phyloP scores from a whole-genome alignment of 2,329 filamentous ascomycete genomes.

The Fusarium napiforme region DNA sequence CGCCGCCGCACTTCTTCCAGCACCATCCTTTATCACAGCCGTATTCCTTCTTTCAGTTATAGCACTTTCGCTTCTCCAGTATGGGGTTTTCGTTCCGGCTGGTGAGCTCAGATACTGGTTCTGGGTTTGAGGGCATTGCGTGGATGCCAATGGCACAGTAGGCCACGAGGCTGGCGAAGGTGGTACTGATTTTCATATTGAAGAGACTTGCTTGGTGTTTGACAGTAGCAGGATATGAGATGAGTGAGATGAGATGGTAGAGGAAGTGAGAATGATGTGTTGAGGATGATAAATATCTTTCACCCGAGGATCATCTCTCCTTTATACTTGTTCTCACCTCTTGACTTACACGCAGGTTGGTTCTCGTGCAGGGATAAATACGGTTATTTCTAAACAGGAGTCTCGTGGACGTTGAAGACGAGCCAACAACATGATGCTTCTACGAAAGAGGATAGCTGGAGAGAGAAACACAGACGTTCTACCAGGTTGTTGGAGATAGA shows the following conservation, averaged over 20 bases:
- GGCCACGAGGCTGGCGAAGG: background rate
- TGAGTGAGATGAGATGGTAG: background rate
- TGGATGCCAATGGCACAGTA: background rate
- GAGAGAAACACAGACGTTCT: background rate
- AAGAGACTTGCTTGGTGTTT: background rate
- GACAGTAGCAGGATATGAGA: background rate
- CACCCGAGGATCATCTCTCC: background rate
- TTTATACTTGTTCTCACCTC: background rate
- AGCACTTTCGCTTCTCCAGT: too few relatives aligned
- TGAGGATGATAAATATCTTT: background rate
- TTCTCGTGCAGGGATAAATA: background rate
- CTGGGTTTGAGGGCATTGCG: background rate
- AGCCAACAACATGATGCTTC: background rate
- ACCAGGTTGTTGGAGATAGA: background rate
- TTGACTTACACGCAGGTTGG: background rate
- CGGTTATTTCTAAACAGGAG: background rate
- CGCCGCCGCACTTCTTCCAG: background rate
- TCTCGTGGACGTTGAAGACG: background rate
- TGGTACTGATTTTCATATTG: background rate
- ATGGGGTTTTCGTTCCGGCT: background rate
- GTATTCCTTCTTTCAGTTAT: background rate
- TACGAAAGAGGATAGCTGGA: background rate
- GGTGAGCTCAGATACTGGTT: background rate
- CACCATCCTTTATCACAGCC: background rate
- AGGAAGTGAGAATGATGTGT: background rate